Percentiles rank a stretch among this genome's conserved stretches.
These are phyloP conservation scores for Stentor coeruleus DNA, from an alignment of 73 alveolate genomes.

Conservation along the genomic window DNA sequence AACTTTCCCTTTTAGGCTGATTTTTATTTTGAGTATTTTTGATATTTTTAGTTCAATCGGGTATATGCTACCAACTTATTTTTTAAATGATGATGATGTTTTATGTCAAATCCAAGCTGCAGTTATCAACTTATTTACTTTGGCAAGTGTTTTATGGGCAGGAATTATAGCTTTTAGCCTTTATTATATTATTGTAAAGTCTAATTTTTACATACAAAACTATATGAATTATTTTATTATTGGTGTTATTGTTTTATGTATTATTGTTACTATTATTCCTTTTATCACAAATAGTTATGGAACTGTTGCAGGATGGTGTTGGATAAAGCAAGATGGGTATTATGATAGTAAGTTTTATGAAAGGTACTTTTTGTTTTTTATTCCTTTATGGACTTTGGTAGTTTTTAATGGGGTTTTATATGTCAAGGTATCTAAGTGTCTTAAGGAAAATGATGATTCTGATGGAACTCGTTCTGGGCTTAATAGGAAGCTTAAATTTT, in stretches of 20 bases:
- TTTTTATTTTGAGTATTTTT: not conserved
- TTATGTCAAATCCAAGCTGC: not conserved
- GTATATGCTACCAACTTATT: not conserved
- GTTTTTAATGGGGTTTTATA: no score
- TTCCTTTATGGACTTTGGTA: not conserved
- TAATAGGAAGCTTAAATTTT: not conserved
- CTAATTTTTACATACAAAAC: not conserved
- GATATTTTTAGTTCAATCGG: not conserved
- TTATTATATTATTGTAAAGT: not conserved
- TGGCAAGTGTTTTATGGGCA: not conserved
- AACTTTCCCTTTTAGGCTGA: not conserved
- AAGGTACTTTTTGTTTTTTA: not conserved
- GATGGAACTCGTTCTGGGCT: no score
- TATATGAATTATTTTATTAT: no score
- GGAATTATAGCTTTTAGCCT: not conserved
- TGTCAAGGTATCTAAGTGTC: not conserved
- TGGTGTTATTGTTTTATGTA: not conserved
- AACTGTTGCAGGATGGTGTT: conserved; percentile 1
- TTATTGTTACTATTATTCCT: not conserved
- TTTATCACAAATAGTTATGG: not conserved
- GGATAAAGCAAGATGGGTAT: not conserved
- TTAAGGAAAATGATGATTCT: no score
- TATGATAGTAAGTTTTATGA: not conserved
- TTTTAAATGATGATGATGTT: not conserved
- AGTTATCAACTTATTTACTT: not conserved